Base-by-base conservation (phyloP, 139 green algal species). In the Astrephomene gubernaculifera region DNA sequence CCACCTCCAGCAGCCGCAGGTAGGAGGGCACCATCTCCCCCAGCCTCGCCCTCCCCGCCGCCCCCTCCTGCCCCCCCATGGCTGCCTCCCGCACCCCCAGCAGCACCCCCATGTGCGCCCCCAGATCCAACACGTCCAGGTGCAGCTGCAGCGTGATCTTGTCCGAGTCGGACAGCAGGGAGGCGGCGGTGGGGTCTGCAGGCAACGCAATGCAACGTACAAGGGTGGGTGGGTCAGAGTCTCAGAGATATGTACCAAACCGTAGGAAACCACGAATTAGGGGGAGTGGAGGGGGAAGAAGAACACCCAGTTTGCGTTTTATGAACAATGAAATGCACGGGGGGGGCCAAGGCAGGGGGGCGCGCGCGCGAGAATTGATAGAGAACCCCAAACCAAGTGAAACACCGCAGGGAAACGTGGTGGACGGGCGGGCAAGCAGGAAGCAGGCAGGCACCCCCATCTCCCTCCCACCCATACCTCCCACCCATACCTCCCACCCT, bases 81-180 rank as follows among this genome's bases (percentile, higher is more conserved):
- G 4, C 53, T 17, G 45, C 53, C 21, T 43, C 38, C 39, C 31
- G 38, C 31, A 81, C 63, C 60, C 93, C 27, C 38, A 88, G 87
- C 80, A 94, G 85, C 45, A 45, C 64, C 6, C 22, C 45, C 27
- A 95, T 79, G 86, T 95, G 93, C 43, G 63, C 33, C 5, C 90
- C 92, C 52, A 93, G 93, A 87, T 97, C 95, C 86, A 93, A 82
- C 63, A 94, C 93, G 57, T 97, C 94, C 54, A 98, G 86, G 36
- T 92, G 88, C 69, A 97, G 92, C 93, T 97, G 94, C 87, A 92
- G 79, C 0, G 86, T 91, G 79, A 99, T 97, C 89, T 99, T 98
- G 72, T 99, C 96, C 12, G 91, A 95, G 89, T 98, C 96, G 4
- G 92, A 94, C 86, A 97, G 88, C 45, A 43, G 79, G 4, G 53